Evolutionary conservation across 73 alveolate species (phyloP).

Genomic region (Stentor roeselii): DNA sequence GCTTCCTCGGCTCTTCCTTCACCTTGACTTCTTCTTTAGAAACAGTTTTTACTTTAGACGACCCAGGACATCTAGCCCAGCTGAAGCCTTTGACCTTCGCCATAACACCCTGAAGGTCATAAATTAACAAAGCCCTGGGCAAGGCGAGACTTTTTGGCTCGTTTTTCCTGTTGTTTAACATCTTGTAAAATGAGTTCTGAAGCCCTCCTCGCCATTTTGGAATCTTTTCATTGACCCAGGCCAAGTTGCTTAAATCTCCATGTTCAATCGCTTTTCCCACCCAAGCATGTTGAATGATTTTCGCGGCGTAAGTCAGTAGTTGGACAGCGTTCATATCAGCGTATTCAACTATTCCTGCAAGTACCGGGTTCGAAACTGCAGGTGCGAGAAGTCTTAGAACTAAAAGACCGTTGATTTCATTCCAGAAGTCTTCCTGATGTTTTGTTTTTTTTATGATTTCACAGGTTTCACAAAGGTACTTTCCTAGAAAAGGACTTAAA

Average conservation of each 20-base stretch:
- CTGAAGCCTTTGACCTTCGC: background rate
- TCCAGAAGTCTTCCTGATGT: background rate
- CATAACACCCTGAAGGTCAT: background rate
- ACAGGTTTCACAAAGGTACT: slow-evolving; percentile 16
- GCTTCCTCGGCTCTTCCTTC: background rate
- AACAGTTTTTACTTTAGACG: background rate
- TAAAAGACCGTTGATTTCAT: slow-evolving; percentile 4
- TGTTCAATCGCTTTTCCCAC: slow-evolving; percentile 16
- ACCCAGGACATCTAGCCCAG: slow-evolving; percentile 2
- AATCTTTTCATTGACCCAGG: slow-evolving; percentile 11
- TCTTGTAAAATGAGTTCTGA: background rate
- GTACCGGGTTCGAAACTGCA: slow-evolving; percentile 17
- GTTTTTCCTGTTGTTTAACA: background rate
- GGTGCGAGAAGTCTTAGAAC: slow-evolving; percentile 3
- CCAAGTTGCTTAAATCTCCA: background rate
- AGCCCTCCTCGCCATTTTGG: slow-evolving; percentile 13
- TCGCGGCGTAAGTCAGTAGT: slow-evolving; percentile 10
- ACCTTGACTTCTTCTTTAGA: background rate
- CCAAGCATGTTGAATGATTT: slow-evolving; percentile 23
- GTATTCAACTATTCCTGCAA: slow-evolving; percentile 15
- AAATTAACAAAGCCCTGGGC: background rate
- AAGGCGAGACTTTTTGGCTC: background rate
- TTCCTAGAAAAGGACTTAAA: slow-evolving; percentile 2
- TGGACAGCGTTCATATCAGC: slow-evolving; percentile 23
- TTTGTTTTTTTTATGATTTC: background rate